phyloP scores from a whole-genome alignment of 805 yeast species.

The Danielia oregonensis region DNA sequence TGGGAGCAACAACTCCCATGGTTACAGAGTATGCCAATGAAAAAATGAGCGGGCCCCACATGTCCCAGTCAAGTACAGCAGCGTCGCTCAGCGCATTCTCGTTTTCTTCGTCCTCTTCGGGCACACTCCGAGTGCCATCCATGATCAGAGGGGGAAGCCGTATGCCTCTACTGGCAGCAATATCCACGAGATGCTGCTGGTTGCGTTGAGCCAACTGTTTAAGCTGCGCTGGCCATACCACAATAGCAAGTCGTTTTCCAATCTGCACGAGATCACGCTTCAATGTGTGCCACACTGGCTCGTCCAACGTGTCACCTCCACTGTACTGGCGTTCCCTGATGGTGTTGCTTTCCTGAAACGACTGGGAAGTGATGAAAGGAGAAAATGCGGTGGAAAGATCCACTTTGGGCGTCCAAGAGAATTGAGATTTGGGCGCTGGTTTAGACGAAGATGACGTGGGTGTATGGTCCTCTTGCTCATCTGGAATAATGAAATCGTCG shows the following conservation, averaged over 20 bases:
- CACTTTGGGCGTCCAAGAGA: constrained; percentile 15
- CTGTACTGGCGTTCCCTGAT: constrained; percentile 49
- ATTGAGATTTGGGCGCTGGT: background rate
- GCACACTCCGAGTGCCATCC: constrained; percentile 25
- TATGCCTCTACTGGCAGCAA: constrained; percentile 35
- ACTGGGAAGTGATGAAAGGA: constrained; percentile 13
- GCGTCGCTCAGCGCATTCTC: constrained; percentile 10
- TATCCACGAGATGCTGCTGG: constrained; percentile 29
- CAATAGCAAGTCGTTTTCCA: constrained; percentile 32
- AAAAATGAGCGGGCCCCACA: constrained; percentile 72
- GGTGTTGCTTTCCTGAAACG: constrained; percentile 10
- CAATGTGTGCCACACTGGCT: constrained; percentile 59
- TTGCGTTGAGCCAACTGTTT: constrained; percentile 32
- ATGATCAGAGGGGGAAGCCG: constrained; percentile 32
- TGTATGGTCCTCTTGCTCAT: constrained; percentile 27
- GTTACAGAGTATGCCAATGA: constrained; percentile 53
- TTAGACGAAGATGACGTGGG: background rate
- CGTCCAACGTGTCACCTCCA: constrained; percentile 73
- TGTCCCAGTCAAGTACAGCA: constrained; percentile 49
- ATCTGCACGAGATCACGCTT: constrained; percentile 35
- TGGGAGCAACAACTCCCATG: constrained; percentile 45
- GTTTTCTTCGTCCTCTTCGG: constrained; percentile 15
- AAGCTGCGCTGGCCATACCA: constrained; percentile 44
- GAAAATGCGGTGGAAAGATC: constrained; percentile 16
- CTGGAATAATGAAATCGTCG: constrained; percentile 36